Base-by-base conservation (phyloP, 495 filamentous ascomycete genomes). In the Durotheca rogersii region DNA sequence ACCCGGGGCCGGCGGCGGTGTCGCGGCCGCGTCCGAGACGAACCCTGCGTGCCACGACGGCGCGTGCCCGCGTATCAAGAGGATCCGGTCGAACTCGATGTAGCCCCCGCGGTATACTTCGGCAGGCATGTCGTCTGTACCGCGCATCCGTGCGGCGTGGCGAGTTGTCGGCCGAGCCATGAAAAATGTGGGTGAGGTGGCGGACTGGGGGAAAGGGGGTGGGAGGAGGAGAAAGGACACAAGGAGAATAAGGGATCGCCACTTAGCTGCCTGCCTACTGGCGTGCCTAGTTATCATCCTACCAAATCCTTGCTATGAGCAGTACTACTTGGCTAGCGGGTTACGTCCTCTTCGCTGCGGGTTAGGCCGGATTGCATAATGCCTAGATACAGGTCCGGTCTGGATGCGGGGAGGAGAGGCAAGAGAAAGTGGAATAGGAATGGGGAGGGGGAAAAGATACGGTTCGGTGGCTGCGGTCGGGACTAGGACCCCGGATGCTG, bases 51-150 rank as follows among this genome's bases (percentile, higher is more conserved):
- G 47, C 19, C 42, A 51, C 16, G 41, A 47, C 12, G 41, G 6
- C 25, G 23, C 20, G 35, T 62, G 57, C 20, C 56, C 53, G 1
- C 51, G 60, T 49, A 57, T 52, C 35, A 72, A 71, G 60, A 60
- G 69, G 48, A 40, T 69, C 14, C 59, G 68, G 53, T 65, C 70
- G 11, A 67, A 63, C 40, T 67, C 65, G 23, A 68, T 69, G 65
- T 74, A 58, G 53, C 23, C 23, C 23, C 11, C 1, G 11, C 11
- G 1, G 14, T 10, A 18, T 4, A 2, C 35, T 18, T 21, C 3
- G 5, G 10, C 20, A 15, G 20, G 32, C n/a, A n/a, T n/a, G n/a
- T n/a, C n/a, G n/a, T n/a, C n/a, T n/a, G n/a, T n/a, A n/a, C n/a
- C n/a, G n/a, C n/a, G n/a, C n/a, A n/a, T n/a, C n/a, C n/a, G n/a